Conservation (phyloP, 371 early-diverging fungal species). For the Circinella umbellata region DNA sequence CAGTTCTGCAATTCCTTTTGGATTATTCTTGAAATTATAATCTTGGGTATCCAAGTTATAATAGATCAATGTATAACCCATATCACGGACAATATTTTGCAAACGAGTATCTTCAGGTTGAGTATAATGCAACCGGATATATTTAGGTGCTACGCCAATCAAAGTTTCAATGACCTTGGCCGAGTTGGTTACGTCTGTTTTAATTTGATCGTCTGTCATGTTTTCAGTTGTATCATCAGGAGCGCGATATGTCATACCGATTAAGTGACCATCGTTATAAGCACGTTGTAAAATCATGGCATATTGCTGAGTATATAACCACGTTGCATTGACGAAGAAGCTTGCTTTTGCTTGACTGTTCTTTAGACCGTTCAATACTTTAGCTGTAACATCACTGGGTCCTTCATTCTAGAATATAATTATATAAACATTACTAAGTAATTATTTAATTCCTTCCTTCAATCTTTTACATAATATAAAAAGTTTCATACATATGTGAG, state of each 20-base stretch:
- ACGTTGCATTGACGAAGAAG: conserved; percentile 64
- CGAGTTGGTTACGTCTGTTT: conserved; percentile 51
- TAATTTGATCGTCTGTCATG: conserved; percentile 51
- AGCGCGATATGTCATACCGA: conserved; percentile 65
- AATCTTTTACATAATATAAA: neutral
- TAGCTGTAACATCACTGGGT: conserved; percentile 64
- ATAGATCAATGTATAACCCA: conserved; percentile 56
- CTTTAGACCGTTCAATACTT: conserved; percentile 57
- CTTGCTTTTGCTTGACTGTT: conserved; percentile 58
- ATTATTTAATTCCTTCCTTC: neutral
- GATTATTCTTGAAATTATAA: conserved; percentile 50
- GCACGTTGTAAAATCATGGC: conserved; percentile 56
- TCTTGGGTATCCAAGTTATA: conserved; percentile 63
- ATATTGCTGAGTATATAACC: conserved; percentile 57
- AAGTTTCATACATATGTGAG: conserved; percentile 49
- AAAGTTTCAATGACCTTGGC: conserved; percentile 51
- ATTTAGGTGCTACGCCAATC: conserved; percentile 58
- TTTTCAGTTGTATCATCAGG: conserved; percentile 51
- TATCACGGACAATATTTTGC: conserved; percentile 44
- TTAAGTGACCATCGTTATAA: conserved; percentile 61
- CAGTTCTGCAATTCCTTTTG: conserved; percentile 45
- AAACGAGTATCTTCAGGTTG: conserved; percentile 46
- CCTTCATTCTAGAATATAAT: conserved; percentile 53
- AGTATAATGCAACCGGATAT: conserved; percentile 58
- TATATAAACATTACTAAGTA: neutral